Base-by-base conservation (phyloP, 768 basidiomycete species). In the Tremella mesenterica region DNA sequence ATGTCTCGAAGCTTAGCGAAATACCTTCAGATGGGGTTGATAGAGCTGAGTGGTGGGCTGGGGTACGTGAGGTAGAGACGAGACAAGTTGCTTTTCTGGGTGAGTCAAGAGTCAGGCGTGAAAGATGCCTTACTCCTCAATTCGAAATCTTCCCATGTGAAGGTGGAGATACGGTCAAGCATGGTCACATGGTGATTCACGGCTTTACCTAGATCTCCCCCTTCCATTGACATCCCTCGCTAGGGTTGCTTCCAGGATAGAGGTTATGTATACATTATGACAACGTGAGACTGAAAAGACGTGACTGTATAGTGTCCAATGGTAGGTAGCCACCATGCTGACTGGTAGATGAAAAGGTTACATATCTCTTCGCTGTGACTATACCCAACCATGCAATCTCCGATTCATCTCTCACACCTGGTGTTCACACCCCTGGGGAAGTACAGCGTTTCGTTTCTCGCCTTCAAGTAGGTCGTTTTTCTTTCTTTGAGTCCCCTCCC, bases 61-160 rank as follows among this genome's bases (percentile, higher is more conserved):
- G 34, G 0, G 54, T 59, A 51, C 54, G 23, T 64, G 62, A 23
- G 62, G 59, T 55, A 58, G 64, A 23, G 67, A 63, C 64, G 21
- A 52, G 57, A 36, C 4, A 5, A 6, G 20, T 29, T 28, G 44
- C 43, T 26, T 23, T 28, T 3, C 18, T 34, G 25, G 26, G 14
- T 28, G 39, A 31, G 26, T 49, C 28, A 33, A 7, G 29, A 6
- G 21, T 41, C 26, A 10, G 13, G 18, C 1, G 9, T 4, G 36
- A 25, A 28, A 28, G 31, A 21, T 25, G 28, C 27, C 16, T 8
- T 26, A 48, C 14, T 21, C 7, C 21, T 10, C 10, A 9, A 8
- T 48, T 8, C 10, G 23, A 13, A 29, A 8, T 12, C 20, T 26
- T 13, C 13, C 21, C 12, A 20, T 48, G 27, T 26, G 13, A 51